Percentiles rank a stretch among this genome's conserved stretches.
phyloP scores from a whole-genome alignment of 257 asterid genomes.

The Ilex asprella region DNA sequence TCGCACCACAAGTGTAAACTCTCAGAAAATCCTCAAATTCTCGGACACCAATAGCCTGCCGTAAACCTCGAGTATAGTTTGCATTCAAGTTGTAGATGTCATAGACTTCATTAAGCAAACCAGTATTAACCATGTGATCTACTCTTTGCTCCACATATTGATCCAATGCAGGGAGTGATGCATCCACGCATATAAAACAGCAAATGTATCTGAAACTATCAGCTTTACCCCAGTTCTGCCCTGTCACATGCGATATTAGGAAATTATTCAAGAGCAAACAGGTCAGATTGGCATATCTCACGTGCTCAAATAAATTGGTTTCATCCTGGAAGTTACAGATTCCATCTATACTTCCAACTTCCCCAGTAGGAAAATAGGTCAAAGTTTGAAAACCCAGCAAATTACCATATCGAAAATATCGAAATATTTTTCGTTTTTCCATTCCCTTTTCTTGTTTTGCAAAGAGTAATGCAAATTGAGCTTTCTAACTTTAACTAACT shows the following conservation, averaged over 20 bases:
- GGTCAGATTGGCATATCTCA: constrained; percentile 5
- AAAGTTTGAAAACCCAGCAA: too few species aligned
- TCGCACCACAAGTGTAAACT: constrained; percentile 24
- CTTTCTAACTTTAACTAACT: too few species aligned
- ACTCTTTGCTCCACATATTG: constrained; percentile 72
- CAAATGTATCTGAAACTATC: constrained; percentile 62
- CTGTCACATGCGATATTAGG: constrained; percentile 53
- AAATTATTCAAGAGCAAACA: constrained; percentile 9
- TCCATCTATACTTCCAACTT: too few species aligned
- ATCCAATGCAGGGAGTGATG: constrained; percentile 72
- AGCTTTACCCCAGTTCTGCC: constrained; percentile 96
- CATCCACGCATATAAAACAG: constrained; percentile 83
- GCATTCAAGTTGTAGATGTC: constrained; percentile 57
- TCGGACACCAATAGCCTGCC: constrained; percentile 91
- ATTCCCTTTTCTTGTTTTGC: too few species aligned
- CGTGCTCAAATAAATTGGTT: too few species aligned
- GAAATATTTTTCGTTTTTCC: too few species aligned
- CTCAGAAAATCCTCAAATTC: constrained; percentile 68
- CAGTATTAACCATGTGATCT: constrained; percentile 65
- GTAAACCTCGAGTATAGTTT: constrained; percentile 73
- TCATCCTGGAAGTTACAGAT: too few species aligned
- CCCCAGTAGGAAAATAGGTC: too few species aligned
- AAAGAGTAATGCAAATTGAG: too few species aligned
- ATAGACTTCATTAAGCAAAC: constrained; percentile 68
- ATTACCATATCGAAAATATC: too few species aligned